phyloP scores from a whole-genome alignment of 768 basidiomycete species.

The Panus rudis region DNA sequence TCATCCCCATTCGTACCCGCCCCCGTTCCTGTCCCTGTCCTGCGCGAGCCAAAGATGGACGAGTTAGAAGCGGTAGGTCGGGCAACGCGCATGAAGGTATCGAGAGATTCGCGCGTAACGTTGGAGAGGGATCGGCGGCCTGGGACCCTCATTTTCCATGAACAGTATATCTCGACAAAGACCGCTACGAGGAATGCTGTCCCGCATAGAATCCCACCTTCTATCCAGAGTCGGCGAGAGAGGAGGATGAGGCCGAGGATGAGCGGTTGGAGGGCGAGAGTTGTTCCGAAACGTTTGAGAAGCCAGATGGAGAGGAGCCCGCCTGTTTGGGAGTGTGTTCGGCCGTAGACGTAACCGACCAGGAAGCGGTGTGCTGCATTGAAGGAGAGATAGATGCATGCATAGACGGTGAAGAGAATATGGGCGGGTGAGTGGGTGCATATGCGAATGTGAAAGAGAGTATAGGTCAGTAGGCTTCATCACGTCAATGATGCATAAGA shows the following conservation, averaged over 20 bases:
- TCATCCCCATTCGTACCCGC: conserved; percentile 26
- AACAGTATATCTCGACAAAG: conserved; percentile 56
- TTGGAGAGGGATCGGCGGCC: conserved; percentile 43
- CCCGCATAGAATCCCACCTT: conserved; percentile 59
- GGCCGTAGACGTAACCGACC: conserved; percentile 69
- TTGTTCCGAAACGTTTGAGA: conserved; percentile 62
- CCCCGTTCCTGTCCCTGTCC: too few species aligned
- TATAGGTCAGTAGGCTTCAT: background rate
- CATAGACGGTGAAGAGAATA: too few species aligned
- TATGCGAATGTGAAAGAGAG: too few species aligned
- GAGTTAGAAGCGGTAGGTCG: conserved; percentile 19
- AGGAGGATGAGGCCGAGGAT: conserved; percentile 69
- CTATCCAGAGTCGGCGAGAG: conserved; percentile 60
- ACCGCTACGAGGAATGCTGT: conserved; percentile 45
- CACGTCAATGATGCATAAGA: background rate
- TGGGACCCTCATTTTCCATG: conserved; percentile 41
- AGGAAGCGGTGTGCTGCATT: conserved; percentile 75
- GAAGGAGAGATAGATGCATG: too few species aligned
- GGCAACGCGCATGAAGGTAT: conserved; percentile 43
- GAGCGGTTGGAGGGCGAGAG: conserved; percentile 66
- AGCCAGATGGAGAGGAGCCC: conserved; percentile 73
- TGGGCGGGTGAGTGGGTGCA: too few species aligned
- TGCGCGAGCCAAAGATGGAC: too few species aligned
- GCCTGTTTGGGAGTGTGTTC: conserved; percentile 68
- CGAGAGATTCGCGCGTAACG: conserved; percentile 51